Evolutionary conservation across 306 rosid species (phyloP).

Genomic region (Herpetospermum pedunculosum): DNA sequence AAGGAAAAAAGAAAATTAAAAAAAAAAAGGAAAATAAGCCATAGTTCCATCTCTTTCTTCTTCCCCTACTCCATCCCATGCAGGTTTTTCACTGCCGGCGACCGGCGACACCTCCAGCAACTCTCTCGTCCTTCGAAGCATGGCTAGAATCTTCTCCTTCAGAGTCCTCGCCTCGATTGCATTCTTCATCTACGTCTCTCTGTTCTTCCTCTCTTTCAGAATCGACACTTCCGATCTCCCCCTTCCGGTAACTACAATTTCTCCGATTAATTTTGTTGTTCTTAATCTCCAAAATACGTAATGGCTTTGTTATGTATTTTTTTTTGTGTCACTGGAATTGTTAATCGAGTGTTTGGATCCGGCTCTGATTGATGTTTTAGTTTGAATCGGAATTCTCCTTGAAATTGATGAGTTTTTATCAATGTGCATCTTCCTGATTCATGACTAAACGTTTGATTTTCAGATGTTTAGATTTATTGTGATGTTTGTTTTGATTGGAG

Average conservation of each 20-base stretch:
- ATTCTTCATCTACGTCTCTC: not conserved
- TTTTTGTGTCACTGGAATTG: not conserved
- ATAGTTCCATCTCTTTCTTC: no score
- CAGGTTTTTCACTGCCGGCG: no score
- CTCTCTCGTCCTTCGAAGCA: not conserved
- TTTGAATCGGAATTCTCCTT: not conserved
- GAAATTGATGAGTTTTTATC: not conserved
- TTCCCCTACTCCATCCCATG: no score
- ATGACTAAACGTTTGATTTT: no score
- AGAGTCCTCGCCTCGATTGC: not conserved
- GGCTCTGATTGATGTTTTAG: not conserved
- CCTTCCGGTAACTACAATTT: not conserved
- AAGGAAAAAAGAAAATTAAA: no score
- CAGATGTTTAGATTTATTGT: not conserved
- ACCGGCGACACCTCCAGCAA: no score
- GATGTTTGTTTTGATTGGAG: not conserved
- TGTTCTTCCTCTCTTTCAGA: not conserved
- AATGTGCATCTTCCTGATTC: not conserved
- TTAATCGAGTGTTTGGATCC: not conserved
- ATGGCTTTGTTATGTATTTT: not conserved
- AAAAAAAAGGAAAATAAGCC: no score
- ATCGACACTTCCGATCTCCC: not conserved
- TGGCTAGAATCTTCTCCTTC: not conserved
- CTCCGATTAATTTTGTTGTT: no score
- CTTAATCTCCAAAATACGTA: not conserved